Evolutionary conservation across 306 rosid genomes (phyloP), one percentile per base, ranked within the genome.

Genomic region (Rosa rugosa): DNA sequence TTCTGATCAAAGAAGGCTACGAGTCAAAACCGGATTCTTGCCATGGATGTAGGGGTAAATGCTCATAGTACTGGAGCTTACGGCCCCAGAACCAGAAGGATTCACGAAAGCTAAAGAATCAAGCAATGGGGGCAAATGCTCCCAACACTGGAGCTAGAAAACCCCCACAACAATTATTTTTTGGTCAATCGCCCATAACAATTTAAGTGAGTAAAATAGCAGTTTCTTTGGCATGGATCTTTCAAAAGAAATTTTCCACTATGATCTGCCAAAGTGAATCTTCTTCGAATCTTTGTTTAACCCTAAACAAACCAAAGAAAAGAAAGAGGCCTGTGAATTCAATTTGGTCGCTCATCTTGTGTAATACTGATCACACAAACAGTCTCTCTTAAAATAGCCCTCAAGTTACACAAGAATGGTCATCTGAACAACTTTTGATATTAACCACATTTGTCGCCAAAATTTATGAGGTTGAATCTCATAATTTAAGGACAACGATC

Each of bases 371-470:
- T 72, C 65, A 8, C 76, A 72, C 65, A 36, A 6, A 0, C 2
- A 51, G 12, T 38, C 6, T 16, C 36, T 53, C 77, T n/a, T 54
- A 53, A 73, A 54, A 73, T 73, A 72, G 76, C 66, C 3, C 62
- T 8, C 8, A 54, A 54, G 1, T 8, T n/a, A 8, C 62, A 54
- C 36, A 23, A 4, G 65, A 25, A 20, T 11, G 41, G 68, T 34
- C 41, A 13, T 45, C 38, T 50, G 12, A 16, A 5, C 8, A 0
- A 7, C 31, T 27, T 6, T 49, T 17, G 38, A 49, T 31, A 36
- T 20, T 73, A 11, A 73, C 77, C 66, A 38, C 66, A n/a, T 73
- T 20, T 73, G 66, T 38, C 38, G 40, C 68, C 18, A 25, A 62
- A 27, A 12, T 23, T 22, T 23, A 10, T 23, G 36, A 22, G 34